Evolutionary conservation across 805 yeast species (phyloP), one percentile per base, ranked within the genome.

Genomic region (Teunomyces pallodes): DNA sequence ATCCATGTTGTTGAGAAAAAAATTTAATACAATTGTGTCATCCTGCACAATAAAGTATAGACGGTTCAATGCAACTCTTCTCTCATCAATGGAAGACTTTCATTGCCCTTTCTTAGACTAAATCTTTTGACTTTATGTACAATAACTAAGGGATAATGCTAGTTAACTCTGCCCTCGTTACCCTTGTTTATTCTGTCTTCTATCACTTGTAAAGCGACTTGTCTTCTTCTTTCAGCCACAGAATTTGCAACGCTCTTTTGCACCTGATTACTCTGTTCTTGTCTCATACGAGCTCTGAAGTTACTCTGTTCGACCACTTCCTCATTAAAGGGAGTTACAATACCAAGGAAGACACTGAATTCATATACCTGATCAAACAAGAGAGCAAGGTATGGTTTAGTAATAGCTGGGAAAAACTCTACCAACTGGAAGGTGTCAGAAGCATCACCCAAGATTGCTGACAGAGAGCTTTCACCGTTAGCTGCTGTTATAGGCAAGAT

Each of bases 341-440:
- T 36, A 3, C 81, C 79, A 14, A 83, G 54, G 36, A 69, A 59
- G 30, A 69, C 74, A 16, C 63, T 49, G n/a, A 64, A 46, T 42
- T 69, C 72, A 56, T 74, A 71, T 9, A 64, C 31, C 13, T 57
- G 54, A 45, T 70, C 62, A 51, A 84, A 83, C 0, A 83, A 56
- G 1, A 82, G 80, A 30, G 72, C 70, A 42, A 89, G 62, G 24
- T 76, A 52, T 2, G 81, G 79, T 47, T 81, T 80, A 2, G 78
- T 31, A 1, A 78, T 61, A 42, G 75, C 81, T 0, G 97, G 97
- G 81, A 91, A 91, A 63, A 91, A 89, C 57, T 86, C 85, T 29
- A 84, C 83, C 52, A 91, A 75, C 47, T 87, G 83, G 72, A 91
- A 91, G 1, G 92, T 86, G 55, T 91, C 97, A 0, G 94, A 84